Percentiles rank a stretch among this genome's conserved stretches.
phyloP scores from a whole-genome alignment of 2,329 filamentous ascomycete species.

The Diaporthe destruens region DNA sequence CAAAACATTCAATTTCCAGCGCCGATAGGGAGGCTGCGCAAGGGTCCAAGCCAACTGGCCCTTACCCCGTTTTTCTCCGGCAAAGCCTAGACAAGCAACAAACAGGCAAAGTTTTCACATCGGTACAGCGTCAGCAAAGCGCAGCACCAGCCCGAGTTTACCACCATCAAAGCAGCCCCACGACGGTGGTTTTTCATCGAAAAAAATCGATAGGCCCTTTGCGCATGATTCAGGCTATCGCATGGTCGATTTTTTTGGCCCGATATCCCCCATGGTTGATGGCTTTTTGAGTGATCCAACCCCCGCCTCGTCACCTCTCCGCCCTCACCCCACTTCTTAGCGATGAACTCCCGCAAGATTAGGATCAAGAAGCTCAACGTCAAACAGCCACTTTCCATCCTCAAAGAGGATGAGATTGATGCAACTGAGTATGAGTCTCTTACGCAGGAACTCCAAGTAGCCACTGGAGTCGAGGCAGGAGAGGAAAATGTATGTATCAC shows the following conservation, averaged over 20 bases:
- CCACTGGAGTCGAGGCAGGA: conserved; percentile 95
- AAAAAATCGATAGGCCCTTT: conserved; percentile 64
- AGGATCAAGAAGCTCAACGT: conserved; percentile 92
- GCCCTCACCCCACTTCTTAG: conserved; percentile 44
- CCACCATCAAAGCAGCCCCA: conserved; percentile 67
- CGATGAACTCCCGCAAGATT: conserved; percentile 69
- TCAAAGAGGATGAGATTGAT: conserved; percentile 93
- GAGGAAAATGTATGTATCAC: conserved; percentile 90
- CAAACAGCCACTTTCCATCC: conserved; percentile 87
- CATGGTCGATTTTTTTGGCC: conserved; percentile 74
- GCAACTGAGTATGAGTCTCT: conserved; percentile 87
- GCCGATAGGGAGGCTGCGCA: not conserved
- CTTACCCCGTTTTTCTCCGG: conserved; percentile 40
- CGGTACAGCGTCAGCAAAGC: conserved; percentile 55
- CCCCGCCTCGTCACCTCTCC: conserved; percentile 44
- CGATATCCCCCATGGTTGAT: conserved; percentile 65
- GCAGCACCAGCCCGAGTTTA: conserved; percentile 67
- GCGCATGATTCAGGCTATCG: conserved; percentile 71
- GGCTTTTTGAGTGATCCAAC: conserved; percentile 47
- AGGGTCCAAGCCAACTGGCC: conserved; percentile 28
- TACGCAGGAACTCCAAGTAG: conserved; percentile 85
- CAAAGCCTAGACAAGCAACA: conserved; percentile 43
- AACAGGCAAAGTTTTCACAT: conserved; percentile 64
- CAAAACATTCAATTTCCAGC: conserved; percentile 29
- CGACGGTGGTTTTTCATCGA: conserved; percentile 65